A percentile compares a stretch with the other conserved stretches of the same genome.
These are phyloP conservation scores for Eutrema yunnanense DNA, from an alignment of 345 rosid species.

Conservation along the genomic window DNA sequence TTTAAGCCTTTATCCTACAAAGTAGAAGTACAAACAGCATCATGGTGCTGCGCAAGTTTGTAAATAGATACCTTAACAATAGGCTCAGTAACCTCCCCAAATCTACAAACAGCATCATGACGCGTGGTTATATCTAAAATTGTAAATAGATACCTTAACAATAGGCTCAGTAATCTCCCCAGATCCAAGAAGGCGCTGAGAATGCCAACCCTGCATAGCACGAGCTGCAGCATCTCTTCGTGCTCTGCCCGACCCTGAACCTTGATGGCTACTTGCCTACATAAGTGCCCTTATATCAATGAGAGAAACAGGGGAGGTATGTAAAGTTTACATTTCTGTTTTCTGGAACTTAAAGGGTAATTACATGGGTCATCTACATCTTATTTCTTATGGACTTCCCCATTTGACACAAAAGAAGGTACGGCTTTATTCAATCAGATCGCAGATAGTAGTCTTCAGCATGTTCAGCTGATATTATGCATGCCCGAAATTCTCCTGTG, in stretches of 20 bases:
- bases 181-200: constrained; percentile 69
- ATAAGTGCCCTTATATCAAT: constrained; percentile 10
- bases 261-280: constrained; percentile 51
- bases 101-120: constrained; percentile 24
- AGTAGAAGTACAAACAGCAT: constrained; percentile 21
- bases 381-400: not conserved
- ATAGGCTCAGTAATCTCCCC: constrained; percentile 64
- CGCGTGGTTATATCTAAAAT: not conserved
- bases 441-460: not conserved
- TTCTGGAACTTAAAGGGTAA: too few relatives aligned
- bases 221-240: constrained; percentile 90
- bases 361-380: not conserved
- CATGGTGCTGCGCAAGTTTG: not conserved
- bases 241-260: constrained; percentile 69
- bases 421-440: not conserved
- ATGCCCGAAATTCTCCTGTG: not conserved
- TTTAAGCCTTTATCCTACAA: constrained; percentile 49
- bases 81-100: constrained; percentile 66
- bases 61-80: constrained; percentile 41
- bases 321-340: not conserved
- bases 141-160: constrained; percentile 39
- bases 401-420: not conserved
- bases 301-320: not conserved
- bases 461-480: not conserved
- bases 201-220: constrained; percentile 98